Base-by-base conservation (phyloP, 75 land plant genomes). In the Pinus tabuliformis region DNA sequence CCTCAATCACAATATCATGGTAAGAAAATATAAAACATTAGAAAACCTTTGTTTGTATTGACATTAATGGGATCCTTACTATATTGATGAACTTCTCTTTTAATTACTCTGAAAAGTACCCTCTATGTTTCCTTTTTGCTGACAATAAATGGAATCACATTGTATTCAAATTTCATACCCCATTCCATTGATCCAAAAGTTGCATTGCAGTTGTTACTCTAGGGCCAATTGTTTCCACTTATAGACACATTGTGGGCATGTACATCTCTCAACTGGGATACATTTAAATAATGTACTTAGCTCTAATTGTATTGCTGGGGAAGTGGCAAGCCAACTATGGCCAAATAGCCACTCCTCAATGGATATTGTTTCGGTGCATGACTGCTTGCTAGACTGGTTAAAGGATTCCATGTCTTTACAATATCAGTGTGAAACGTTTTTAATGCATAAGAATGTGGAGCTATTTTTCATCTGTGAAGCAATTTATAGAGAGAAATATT, bases 1-100 rank as follows among this genome's bases (percentile, higher is more conserved):
- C 71, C 37, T 8, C 39, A 36, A 68, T 18, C 71, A 68, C 71
- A 68, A 68, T 3, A 20, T 45, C 42, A 17, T 68, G 71, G 71
- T 68, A 68, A 39, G 68, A 18, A 33, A 33, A 3, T 6, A 68
- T 68, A 1, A 17, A 8, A 18, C 39, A 39, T 18, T 68, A 37
- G 49, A 49, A 39, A 39, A 42, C 0, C 2, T 37, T 2, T 20
- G 7, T 26, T 64, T 33, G 22, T 68, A 45, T 22, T 68, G 11
- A 20, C 42, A 6, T 62, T 66, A 17, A 7, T 66, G 20, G 6
- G 9, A 16, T 33, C 70, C 39, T 36, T 39, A 6, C 49, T 45
- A 6, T 36, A 39, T 20, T 39, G 49, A 66, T 37, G 7, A 66
- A 21, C 36, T 39, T 39, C 42, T 30, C 5, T 64, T 64, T 64